These are phyloP conservation scores for Globisporangium cystogenes DNA, from an alignment of 352 stramenopile species.

Conservation along the genomic window DNA sequence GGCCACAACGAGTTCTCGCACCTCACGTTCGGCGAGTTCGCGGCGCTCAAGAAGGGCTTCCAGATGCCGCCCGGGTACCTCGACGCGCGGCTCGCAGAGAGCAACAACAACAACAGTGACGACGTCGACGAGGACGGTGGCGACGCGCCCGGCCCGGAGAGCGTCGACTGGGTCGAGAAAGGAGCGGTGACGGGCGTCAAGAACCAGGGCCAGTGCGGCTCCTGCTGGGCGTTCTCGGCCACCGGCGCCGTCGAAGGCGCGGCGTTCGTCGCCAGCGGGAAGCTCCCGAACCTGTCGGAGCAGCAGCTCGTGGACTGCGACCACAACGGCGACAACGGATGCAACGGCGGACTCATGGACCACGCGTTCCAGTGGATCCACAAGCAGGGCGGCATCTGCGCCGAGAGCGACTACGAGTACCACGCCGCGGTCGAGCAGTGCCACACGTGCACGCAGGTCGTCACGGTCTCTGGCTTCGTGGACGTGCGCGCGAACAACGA, in stretches of 20 bases:
- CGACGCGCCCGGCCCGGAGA: slow-evolving; percentile 2
- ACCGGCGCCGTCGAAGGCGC: slow-evolving; percentile 88
- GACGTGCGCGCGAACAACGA: slow-evolving; percentile 58
- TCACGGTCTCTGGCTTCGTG: slow-evolving; percentile 41
- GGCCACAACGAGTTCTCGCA: slow-evolving; percentile 29
- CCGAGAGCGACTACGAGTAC: slow-evolving; percentile 83
- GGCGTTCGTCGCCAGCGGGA: slow-evolving; percentile 73
- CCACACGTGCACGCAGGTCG: slow-evolving; percentile 22
- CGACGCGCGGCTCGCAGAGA: slow-evolving; percentile 2
- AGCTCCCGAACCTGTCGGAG: slow-evolving; percentile 83
- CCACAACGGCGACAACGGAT: slow-evolving; percentile 77
- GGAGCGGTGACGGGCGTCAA: slow-evolving; percentile 64
- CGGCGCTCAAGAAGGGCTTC: slow-evolving; percentile 14
- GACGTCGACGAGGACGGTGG: too few relatives aligned
- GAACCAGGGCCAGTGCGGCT: slow-evolving; percentile 95
- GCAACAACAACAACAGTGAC: too few relatives aligned
- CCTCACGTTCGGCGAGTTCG: slow-evolving; percentile 26
- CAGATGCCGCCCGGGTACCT: slow-evolving; percentile 16
- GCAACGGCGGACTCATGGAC: slow-evolving; percentile 86
- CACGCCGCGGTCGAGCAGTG: slow-evolving; percentile 27
- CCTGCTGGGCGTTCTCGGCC: slow-evolving; percentile 97
- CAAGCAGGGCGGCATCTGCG: slow-evolving; percentile 65
- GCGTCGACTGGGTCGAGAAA: slow-evolving; percentile 32
- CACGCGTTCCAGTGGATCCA: slow-evolving; percentile 92
- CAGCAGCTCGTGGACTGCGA: slow-evolving; percentile 92